phyloP scores from a whole-genome alignment of 2,329 filamentous ascomycete genomes.

The Blastomyces emzantsi region DNA sequence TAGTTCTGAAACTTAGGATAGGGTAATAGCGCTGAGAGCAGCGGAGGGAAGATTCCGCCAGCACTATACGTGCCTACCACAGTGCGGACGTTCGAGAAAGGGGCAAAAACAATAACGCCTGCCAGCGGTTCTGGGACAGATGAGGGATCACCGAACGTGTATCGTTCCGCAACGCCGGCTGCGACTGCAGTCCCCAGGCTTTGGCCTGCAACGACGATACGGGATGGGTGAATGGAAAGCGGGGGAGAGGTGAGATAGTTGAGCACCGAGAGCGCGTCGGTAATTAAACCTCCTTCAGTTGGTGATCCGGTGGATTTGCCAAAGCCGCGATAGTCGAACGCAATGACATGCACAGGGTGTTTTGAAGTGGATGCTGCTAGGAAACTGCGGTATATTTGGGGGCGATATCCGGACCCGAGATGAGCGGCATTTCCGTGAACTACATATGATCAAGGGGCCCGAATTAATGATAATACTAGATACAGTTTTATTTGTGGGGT shows the following conservation, averaged over 20 bases:
- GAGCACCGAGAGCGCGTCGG: conserved; percentile 64
- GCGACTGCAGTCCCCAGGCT: conserved; percentile 82
- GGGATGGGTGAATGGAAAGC: conserved; percentile 56
- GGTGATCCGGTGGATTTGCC: conserved; percentile 72
- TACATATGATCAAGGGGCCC: conserved; percentile 11
- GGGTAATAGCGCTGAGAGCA: conserved; percentile 63
- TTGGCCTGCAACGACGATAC: conserved; percentile 76
- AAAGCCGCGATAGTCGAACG: conserved; percentile 86
- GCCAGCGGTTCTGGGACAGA: conserved; percentile 56
- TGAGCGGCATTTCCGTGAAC: conserved; percentile 68
- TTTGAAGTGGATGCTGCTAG: conserved; percentile 58
- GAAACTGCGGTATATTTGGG: conserved; percentile 67
- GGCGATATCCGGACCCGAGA: conserved; percentile 66
- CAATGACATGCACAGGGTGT: conserved; percentile 62
- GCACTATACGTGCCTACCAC: conserved; percentile 71
- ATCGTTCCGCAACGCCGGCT: conserved; percentile 63
- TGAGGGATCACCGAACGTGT: conserved; percentile 43
- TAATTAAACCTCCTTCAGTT: conserved; percentile 70
- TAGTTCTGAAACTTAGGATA: conserved; percentile 57
- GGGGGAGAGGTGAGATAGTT: conserved; percentile 53
- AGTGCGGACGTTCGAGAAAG: conserved; percentile 64
- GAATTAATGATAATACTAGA: conserved; percentile 10
- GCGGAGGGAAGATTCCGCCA: conserved; percentile 61
- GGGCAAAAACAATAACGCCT: conserved; percentile 67
- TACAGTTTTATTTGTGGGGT: conserved; percentile 10